A percentile compares a stretch with the other conserved stretches of the same genome.
phyloP scores from a whole-genome alignment of 306 rosid genomes.

The Potentilla sterilis region DNA sequence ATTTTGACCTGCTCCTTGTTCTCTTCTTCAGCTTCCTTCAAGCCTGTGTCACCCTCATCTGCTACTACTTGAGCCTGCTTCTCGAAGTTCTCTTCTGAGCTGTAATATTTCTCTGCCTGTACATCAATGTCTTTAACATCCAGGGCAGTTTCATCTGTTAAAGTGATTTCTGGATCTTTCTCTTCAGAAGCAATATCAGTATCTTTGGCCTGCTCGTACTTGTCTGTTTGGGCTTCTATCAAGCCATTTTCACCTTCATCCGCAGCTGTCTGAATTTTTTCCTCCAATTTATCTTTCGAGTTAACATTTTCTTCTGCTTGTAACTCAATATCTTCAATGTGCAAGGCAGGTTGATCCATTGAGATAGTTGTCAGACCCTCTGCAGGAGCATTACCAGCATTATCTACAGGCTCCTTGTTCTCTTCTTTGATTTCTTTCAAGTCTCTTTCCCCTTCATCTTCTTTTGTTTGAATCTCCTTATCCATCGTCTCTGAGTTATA shows the following conservation, averaged over 20 bases:
- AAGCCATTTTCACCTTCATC: slow-evolving; percentile 10
- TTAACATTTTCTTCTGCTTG: background rate
- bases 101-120: slow-evolving; percentile 1
- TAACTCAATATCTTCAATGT: background rate
- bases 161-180: background rate
- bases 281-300: slow-evolving; percentile 11
- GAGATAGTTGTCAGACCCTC: background rate
- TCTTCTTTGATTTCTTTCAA: slow-evolving; percentile 20
- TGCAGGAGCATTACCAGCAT: slow-evolving; percentile 1
- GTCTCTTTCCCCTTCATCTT: background rate
- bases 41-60: slow-evolving; percentile 7
- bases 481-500: background rate
- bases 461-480: background rate
- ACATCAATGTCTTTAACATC: background rate
- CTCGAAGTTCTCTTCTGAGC: slow-evolving; percentile 6
- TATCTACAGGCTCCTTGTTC: background rate
- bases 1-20: slow-evolving; percentile 10
- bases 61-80: background rate
- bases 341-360: background rate
- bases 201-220: background rate
- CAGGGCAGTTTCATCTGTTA: slow-evolving; percentile 4
- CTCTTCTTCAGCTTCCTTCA: slow-evolving; percentile 20
- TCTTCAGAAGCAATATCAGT: slow-evolving; percentile 3
- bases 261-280: background rate
- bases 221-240: slow-evolving; percentile 22